Evolutionary conservation across 2,329 filamentous ascomycete species (phyloP), one percentile per base, ranked within the genome.

Genomic region (Fusarium pilosicola): DNA sequence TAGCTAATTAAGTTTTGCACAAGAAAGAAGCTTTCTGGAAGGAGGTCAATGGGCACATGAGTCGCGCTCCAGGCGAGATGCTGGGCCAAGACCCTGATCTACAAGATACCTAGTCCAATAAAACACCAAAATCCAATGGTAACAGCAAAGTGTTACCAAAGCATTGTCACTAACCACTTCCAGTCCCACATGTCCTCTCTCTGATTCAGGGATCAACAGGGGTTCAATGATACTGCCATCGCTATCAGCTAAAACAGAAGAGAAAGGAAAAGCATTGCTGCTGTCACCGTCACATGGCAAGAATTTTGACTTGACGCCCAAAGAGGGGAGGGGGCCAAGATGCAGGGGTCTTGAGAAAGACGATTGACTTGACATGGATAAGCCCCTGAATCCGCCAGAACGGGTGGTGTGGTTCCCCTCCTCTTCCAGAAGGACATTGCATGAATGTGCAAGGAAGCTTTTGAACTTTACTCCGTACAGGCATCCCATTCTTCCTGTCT

Each of bases 351-450:
- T 61, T 42, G 38, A 46, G 38, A 58, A 57, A 42, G 59, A 39
- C 56, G 68, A 60, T 59, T 60, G 70, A 62, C 61, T 62, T 55
- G 59, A 65, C 71, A 74, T 70, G 71, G 63, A 73, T 66, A 61
- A 70, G 71, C 72, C 72, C 72, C 72, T 74, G 72, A 74, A 74
- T 74, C 72, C 71, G 65, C 58, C 71, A 71, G 65, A 70, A 67
- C 65, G 64, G 67, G 60, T 70, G 68, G 70, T 72, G 72, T 70
- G 72, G 64, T 74, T 70, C 70, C 70, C 71, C 62, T 74, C 54
- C 64, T 58, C 54, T 73, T 74, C 71, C 65, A 74, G 71, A 74
- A 74, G 60, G 45, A 45, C 34, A 58, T 45, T 73, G 70, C 71
- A 74, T 74, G 68, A 74, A 70, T 70, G 62, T 65, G 60, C 65